These are phyloP conservation scores for Herpotrichia juniperi DNA, from an alignment of 2,329 filamentous ascomycete species.

Conservation along the genomic window DNA sequence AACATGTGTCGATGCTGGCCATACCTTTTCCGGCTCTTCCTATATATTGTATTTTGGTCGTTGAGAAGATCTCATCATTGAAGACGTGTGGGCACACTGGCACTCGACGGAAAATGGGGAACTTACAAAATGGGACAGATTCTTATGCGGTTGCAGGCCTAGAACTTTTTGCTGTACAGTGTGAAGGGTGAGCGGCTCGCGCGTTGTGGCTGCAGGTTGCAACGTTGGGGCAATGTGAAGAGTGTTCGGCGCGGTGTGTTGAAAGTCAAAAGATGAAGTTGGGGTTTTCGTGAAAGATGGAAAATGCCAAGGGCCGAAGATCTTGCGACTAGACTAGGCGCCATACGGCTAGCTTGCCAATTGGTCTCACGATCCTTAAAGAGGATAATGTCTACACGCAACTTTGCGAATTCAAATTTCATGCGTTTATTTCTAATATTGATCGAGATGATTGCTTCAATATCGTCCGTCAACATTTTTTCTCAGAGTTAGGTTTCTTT, in stretches of 20 bases:
- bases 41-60: constrained; percentile 46
- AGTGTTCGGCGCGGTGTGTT: no score
- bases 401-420: no score
- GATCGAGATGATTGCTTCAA: no score
- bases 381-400: no score
- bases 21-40: constrained; percentile 62
- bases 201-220: no score
- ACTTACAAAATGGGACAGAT: background rate
- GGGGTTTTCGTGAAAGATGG: background rate
- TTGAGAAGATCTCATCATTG: constrained; percentile 38
- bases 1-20: constrained; percentile 57
- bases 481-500: no score
- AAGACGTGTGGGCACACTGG: background rate
- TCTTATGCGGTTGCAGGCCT: background rate
- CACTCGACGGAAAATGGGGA: background rate
- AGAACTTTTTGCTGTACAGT: background rate
- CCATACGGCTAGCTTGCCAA: background rate
- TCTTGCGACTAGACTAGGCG: background rate
- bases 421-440: no score
- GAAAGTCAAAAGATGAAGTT: background rate
- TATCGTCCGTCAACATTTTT: no score
- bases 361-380: no score
- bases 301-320: background rate
- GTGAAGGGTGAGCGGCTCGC: no score
- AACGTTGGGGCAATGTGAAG: no score